These are phyloP conservation scores for Baudoinia panamericana DNA, from an alignment of 495 filamentous ascomycete species.

Conservation along the genomic window DNA sequence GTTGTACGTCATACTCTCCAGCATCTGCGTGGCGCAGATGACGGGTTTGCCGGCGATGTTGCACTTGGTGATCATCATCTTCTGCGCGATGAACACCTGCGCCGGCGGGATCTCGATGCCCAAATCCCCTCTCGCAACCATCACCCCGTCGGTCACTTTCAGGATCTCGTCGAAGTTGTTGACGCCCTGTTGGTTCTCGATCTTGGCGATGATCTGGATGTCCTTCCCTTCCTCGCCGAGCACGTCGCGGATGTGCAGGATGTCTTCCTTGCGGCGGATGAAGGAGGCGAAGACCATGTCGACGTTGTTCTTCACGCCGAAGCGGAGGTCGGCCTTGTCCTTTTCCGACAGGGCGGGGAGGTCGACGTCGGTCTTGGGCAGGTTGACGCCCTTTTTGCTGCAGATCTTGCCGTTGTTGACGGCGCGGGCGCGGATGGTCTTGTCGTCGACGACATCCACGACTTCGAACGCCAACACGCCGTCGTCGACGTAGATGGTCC, in stretches of 20 bases:
- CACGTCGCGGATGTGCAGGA: slow-evolving; percentile 78
- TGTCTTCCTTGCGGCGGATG: slow-evolving; percentile 85
- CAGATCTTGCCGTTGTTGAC: slow-evolving; percentile 97
- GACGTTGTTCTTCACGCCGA: slow-evolving; percentile 94
- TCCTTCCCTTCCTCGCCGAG: slow-evolving; percentile 85
- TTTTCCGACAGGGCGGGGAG: slow-evolving; percentile 97
- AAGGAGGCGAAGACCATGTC: slow-evolving; percentile 99
- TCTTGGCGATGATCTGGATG: slow-evolving; percentile 99
- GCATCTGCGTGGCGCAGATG: slow-evolving; percentile 85
- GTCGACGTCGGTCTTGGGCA: slow-evolving; percentile 96
- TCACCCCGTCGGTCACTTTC: slow-evolving; percentile 92
- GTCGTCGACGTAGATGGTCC: slow-evolving; percentile 96
- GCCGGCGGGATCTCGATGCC: slow-evolving; percentile 97
- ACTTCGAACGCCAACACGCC: slow-evolving; percentile 94
- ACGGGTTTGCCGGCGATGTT: slow-evolving; percentile 98
- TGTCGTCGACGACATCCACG: slow-evolving; percentile 68
- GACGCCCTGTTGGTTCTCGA: slow-evolving; percentile 96
- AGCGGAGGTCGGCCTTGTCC: slow-evolving; percentile 81
- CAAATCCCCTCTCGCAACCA: slow-evolving; percentile 97
- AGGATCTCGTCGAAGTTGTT: slow-evolving; percentile 99
- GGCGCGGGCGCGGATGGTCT: slow-evolving; percentile 71
- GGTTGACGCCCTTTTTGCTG: slow-evolving; percentile 96
- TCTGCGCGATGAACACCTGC: slow-evolving; percentile 97
- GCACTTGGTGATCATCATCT: slow-evolving; percentile 99
- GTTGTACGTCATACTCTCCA: slow-evolving; percentile 99